A percentile compares a stretch with the other conserved stretches of the same genome.
Conservation (phyloP, 1,139 yeast genomes). For the Candida sp. region DNA sequence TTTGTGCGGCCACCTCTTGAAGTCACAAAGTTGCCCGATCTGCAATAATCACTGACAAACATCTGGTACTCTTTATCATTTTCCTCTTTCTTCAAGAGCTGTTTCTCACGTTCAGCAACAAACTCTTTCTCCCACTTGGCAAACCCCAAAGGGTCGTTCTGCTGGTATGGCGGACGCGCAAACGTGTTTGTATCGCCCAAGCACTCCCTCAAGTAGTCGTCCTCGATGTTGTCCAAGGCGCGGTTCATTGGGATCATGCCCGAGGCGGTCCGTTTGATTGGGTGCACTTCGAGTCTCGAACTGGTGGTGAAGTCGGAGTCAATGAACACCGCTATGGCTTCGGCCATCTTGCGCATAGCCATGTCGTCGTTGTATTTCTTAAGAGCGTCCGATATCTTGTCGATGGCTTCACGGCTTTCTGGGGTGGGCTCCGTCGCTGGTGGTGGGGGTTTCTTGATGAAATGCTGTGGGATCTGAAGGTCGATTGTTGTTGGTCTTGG, state of each 20-base stretch:
- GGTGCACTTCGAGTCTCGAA: constrained; percentile 33
- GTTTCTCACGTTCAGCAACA: constrained; percentile 22
- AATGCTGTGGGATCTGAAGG: constrained; percentile 36
- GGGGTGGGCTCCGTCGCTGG: constrained; percentile 1
- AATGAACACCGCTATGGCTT: constrained; percentile 8
- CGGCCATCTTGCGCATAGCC: constrained; percentile 6
- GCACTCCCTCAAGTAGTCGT: constrained; percentile 45
- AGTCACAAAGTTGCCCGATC: too few species aligned
- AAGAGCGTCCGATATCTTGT: constrained; percentile 7
- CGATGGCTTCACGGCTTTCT: constrained; percentile 5
- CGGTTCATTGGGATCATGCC: constrained; percentile 46
- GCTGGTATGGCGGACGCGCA: constrained; percentile 42
- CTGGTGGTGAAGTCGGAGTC: constrained; percentile 14
- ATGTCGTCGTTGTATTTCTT: constrained; percentile 4
- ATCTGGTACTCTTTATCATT: constrained; percentile 19
- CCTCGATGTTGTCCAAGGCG: constrained; percentile 38
- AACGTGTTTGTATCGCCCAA: constrained; percentile 40
- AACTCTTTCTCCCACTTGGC: constrained; percentile 41
- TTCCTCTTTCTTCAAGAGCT: constrained; percentile 17
- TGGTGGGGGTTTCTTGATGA: constrained; percentile 19
- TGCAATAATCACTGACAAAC: constrained; percentile 19
- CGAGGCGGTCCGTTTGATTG: constrained; percentile 42
- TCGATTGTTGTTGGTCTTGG: constrained; percentile 19
- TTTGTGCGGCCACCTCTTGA: constrained; percentile 29
- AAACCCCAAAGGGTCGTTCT: constrained; percentile 28